phyloP scores from a whole-genome alignment of 2,329 filamentous ascomycete species.

The Colletotrichum sp. region DNA sequence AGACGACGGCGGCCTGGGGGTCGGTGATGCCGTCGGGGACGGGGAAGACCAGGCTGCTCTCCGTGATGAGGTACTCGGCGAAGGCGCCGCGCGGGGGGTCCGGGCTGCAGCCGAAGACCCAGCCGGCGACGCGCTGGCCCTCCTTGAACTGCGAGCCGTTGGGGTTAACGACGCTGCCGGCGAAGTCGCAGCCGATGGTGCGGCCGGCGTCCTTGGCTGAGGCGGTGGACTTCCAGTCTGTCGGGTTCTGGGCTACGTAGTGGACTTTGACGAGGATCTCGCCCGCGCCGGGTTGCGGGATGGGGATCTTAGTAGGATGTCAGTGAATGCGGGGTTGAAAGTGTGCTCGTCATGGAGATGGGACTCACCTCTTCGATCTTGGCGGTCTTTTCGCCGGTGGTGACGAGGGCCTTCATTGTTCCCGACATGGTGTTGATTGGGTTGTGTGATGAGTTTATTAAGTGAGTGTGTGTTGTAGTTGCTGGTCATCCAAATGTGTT shows the following conservation, averaged over 20 bases:
- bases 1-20: constrained; percentile 2
- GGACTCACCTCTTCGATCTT: constrained; percentile 26
- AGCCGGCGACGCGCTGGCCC: constrained; percentile 37
- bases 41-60: constrained; percentile 14
- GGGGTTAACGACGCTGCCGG: constrained; percentile 31
- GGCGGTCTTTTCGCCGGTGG: constrained; percentile 29
- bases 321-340: background rate
- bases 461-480: background rate
- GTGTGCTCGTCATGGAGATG: background rate
- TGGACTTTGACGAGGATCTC: constrained; percentile 37
- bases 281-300: constrained; percentile 30
- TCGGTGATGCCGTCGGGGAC: background rate
- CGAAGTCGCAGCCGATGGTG: constrained; percentile 37
- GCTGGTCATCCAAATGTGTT: rapidly evolving
- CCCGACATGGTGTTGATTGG: background rate
- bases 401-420: constrained; percentile 36
- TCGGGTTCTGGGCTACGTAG: constrained; percentile 38
- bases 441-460: background rate
- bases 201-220: constrained; percentile 24
- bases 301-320: constrained; percentile 15
- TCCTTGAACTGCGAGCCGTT: constrained; percentile 32
- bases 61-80: constrained; percentile 16
- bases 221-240: constrained; percentile 33
- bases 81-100: constrained; percentile 18
- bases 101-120: constrained; percentile 31